Conservation (phyloP, 495 filamentous ascomycete species). For the Hyaloscypha bicolor region DNA sequence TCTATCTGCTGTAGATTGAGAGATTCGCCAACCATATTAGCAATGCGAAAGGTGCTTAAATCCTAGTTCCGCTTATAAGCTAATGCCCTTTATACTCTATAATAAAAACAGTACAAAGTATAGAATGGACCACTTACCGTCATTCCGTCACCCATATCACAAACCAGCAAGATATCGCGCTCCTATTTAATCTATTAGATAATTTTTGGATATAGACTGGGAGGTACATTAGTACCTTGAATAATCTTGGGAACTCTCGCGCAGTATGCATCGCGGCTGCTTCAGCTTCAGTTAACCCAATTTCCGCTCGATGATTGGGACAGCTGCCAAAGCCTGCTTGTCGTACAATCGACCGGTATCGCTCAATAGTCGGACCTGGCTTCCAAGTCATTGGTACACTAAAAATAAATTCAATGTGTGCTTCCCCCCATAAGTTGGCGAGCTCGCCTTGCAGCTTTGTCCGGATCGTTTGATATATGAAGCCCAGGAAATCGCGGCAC, state of each 20-base stretch:
- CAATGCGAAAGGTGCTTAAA: conserved; percentile 25
- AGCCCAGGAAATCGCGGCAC: conserved; percentile 19
- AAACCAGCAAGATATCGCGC: conserved; percentile 44
- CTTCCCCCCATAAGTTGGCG: conserved; percentile 47
- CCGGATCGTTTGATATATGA: conserved; percentile 47
- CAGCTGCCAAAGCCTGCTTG: conserved; percentile 57
- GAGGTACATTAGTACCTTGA: background rate
- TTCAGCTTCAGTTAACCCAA: conserved; percentile 71
- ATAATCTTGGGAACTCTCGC: conserved; percentile 14
- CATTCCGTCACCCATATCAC: conserved; percentile 50
- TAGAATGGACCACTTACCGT: too few relatives aligned
- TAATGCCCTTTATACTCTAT: too few relatives aligned
- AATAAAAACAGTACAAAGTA: too few relatives aligned
- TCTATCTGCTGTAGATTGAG: conserved; percentile 42
- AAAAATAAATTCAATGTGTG: conserved; percentile 64
- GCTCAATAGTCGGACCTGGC: conserved; percentile 56
- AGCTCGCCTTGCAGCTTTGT: conserved; percentile 30
- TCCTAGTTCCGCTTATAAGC: conserved; percentile 11
- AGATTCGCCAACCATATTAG: conserved; percentile 26
- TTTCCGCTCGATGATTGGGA: conserved; percentile 40
- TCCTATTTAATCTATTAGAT: conserved; percentile 21
- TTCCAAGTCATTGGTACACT: conserved; percentile 71
- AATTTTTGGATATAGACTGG: background rate
- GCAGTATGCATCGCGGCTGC: conserved; percentile 54
- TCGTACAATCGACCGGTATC: conserved; percentile 52